phyloP scores from a whole-genome alignment of 2,329 filamentous ascomycete species.

The Diaporthe sp. region DNA sequence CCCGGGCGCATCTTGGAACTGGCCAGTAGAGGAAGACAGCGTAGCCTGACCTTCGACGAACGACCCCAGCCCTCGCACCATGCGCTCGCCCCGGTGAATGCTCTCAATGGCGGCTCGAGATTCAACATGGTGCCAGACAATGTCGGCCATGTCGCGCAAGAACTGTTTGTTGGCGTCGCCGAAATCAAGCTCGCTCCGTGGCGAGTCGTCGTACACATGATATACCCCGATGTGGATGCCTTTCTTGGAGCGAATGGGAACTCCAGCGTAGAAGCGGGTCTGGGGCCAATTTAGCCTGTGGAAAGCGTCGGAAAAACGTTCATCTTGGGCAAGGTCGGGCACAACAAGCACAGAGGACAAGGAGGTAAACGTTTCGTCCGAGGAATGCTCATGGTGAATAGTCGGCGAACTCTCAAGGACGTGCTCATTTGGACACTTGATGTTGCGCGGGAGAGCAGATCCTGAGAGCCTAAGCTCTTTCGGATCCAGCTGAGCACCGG shows the following conservation, averaged over 20 bases:
- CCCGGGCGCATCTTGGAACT: conserved; percentile 21
- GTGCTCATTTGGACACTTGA: conserved; percentile 17
- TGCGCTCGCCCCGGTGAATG: conserved; percentile 43
- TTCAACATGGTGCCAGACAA: conserved; percentile 47
- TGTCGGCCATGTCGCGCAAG: conserved; percentile 43
- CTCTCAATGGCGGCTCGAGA: conserved; percentile 41
- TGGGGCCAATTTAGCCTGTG: neutral
- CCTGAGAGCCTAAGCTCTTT: conserved; percentile 18
- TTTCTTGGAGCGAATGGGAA: conserved; percentile 33
- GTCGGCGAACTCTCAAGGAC: conserved; percentile 16
- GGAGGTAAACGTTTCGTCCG: neutral
- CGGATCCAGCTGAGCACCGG: neutral
- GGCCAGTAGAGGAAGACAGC: neutral
- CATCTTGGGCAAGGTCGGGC: conserved; percentile 32
- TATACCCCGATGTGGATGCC: conserved; percentile 37
- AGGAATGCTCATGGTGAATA: neutral
- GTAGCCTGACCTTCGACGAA: conserved; percentile 42
- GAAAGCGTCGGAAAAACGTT: conserved; percentile 8
- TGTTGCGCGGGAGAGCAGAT: conserved; percentile 21
- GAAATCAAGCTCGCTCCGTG: neutral
- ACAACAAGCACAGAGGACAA: conserved; percentile 31
- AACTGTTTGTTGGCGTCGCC: conserved; percentile 40
- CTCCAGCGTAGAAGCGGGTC: conserved; percentile 35
- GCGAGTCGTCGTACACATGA: conserved; percentile 18
- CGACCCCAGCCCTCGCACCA: conserved; percentile 43